phyloP scores from a whole-genome alignment of 768 basidiomycete genomes.

The Leccinum incarnatum region DNA sequence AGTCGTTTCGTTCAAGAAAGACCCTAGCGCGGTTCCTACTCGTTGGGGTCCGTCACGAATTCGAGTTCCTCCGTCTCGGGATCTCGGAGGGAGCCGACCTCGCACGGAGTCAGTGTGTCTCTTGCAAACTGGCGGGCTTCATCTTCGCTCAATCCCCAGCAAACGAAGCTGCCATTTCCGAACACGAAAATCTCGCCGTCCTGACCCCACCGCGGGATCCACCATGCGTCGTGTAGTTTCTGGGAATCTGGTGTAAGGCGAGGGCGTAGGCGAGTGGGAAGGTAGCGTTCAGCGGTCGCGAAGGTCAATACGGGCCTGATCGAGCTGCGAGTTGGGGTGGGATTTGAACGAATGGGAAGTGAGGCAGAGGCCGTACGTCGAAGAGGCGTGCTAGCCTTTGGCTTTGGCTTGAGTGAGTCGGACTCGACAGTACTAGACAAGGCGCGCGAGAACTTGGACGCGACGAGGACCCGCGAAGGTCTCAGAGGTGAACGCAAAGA shows the following conservation, averaged over 20 bases:
- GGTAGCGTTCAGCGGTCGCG: conserved; percentile 79
- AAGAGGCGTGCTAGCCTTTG: conserved; percentile 78
- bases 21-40: conserved; percentile 48
- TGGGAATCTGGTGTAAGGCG: conserved; percentile 54
- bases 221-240: conserved; percentile 73
- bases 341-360: conserved; percentile 80
- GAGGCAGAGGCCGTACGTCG: conserved; percentile 84
- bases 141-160: conserved; percentile 80
- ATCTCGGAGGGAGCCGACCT: conserved; percentile 62
- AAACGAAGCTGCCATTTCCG: conserved; percentile 83
- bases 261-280: conserved; percentile 60
- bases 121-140: conserved; percentile 68
- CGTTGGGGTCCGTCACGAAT: conserved; percentile 86
- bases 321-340: conserved; percentile 78
- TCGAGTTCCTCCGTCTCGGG: conserved; percentile 89
- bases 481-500: conserved; percentile 1
- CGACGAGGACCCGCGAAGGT: not conserved
- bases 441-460: conserved; percentile 4
- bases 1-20: not conserved
- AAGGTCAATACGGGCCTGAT: conserved; percentile 79
- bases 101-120: conserved; percentile 58
- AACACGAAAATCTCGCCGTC: conserved; percentile 89
- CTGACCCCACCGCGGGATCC: conserved; percentile 69
- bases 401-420: conserved; percentile 5
- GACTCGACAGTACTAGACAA: conserved; percentile 13